Conservation (phyloP, 768 basidiomycete genomes). For the Inosperma sp. region DNA sequence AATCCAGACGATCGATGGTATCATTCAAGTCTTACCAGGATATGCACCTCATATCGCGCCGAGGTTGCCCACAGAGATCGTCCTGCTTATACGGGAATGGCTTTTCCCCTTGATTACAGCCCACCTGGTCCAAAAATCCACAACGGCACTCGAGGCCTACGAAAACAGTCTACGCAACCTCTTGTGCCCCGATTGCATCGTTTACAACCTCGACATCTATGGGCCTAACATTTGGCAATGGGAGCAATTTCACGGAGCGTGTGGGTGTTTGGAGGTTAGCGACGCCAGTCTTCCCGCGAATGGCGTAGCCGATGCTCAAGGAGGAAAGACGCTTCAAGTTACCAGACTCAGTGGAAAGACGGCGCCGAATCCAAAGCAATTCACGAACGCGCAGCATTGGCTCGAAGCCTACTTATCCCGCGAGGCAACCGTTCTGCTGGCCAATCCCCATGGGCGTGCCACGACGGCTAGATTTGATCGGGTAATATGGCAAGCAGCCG, state of each 20-base stretch:
- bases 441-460: too few relatives aligned
- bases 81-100: slow-evolving; percentile 46
- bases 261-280: slow-evolving; percentile 37
- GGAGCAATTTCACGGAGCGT: slow-evolving; percentile 48
- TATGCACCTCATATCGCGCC: slow-evolving; percentile 14
- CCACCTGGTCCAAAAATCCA: slow-evolving; percentile 40
- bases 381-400: slow-evolving; percentile 42
- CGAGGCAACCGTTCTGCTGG: slow-evolving; percentile 24
- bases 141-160: slow-evolving; percentile 38
- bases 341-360: too few relatives aligned
- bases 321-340: too few relatives aligned
- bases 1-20: slow-evolving; percentile 39
- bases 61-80: slow-evolving; percentile 47
- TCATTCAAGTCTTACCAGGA: slow-evolving; percentile 24
- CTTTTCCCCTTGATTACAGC: slow-evolving; percentile 41
- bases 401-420: slow-evolving; percentile 45
- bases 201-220: slow-evolving; percentile 51
- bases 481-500: too few relatives aligned
- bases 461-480: too few relatives aligned
- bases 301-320: too few relatives aligned
- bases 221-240: slow-evolving; percentile 50
- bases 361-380: slow-evolving; percentile 25
- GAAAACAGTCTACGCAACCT: slow-evolving; percentile 36
- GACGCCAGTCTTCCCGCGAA: too few relatives aligned
- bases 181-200: slow-evolving; percentile 47